Percentiles rank a stretch among this genome's conserved stretches.
Conservation (phyloP, 352 stramenopile genomes). For the Pythium dissimile region DNA sequence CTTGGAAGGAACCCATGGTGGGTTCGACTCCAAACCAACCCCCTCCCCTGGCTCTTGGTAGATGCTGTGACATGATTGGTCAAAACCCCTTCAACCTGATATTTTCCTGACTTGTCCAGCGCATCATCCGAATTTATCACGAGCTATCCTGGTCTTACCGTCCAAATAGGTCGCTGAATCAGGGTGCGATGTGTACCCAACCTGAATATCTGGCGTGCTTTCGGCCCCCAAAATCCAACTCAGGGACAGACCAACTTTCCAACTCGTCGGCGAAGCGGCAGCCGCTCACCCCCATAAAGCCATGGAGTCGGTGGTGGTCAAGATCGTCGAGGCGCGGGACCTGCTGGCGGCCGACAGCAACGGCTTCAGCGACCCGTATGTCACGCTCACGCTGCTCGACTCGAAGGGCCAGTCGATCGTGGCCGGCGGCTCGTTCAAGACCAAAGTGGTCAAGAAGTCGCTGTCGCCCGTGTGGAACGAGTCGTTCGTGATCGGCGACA, state of each 20-base stretch:
- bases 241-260: background rate
- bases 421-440: slow-evolving; percentile 55
- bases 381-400: slow-evolving; percentile 68
- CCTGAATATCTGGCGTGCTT: background rate
- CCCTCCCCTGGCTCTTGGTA: slow-evolving; percentile 7
- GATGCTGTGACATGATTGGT: background rate
- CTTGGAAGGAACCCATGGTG: too few species aligned
- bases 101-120: background rate
- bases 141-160: slow-evolving; percentile 2
- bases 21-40: too few species aligned
- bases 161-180: background rate
- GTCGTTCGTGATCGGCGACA: slow-evolving; percentile 56
- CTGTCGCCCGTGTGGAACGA: slow-evolving; percentile 59
- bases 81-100: slow-evolving; percentile 15
- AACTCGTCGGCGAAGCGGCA: background rate
- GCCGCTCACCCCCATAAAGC: background rate
- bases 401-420: slow-evolving; percentile 41
- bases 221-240: background rate
- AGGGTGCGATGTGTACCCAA: slow-evolving; percentile 5
- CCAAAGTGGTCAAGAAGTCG: slow-evolving; percentile 66
- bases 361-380: slow-evolving; percentile 70
- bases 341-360: slow-evolving; percentile 66
- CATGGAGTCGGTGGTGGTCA: slow-evolving; percentile 31
- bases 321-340: slow-evolving; percentile 56
- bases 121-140: background rate